Conservation (phyloP, 257 asterid species). For the Nicotiana attenuata region DNA sequence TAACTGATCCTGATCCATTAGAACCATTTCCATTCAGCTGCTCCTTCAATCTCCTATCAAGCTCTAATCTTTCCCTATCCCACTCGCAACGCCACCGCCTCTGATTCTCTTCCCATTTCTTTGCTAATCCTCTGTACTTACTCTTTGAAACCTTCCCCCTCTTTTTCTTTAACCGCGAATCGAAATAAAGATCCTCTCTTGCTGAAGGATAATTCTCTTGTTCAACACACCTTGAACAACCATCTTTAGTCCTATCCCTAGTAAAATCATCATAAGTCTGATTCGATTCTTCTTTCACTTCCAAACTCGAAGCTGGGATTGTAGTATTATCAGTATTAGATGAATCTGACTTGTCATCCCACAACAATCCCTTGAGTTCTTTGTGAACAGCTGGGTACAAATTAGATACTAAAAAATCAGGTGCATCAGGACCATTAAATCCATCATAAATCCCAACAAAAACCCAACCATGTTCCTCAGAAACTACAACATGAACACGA, state of each 20-base stretch:
- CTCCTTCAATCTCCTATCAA: constrained; percentile 68
- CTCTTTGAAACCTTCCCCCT: constrained; percentile 35
- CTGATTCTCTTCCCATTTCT: constrained; percentile 87
- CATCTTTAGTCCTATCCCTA: constrained; percentile 51
- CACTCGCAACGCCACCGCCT: constrained; percentile 88
- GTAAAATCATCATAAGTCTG: constrained; percentile 23
- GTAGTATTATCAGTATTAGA: constrained; percentile 1
- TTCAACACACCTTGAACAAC: constrained; percentile 57
- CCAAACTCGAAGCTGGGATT: constrained; percentile 10
- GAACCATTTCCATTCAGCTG: constrained; percentile 39
- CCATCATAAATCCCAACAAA: constrained; percentile 97
- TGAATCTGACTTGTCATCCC: constrained; percentile 69
- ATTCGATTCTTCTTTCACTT: constrained; percentile 13
- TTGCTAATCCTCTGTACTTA: constrained; percentile 49
- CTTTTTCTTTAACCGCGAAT: constrained; percentile 29
- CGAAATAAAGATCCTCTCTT: constrained; percentile 26
- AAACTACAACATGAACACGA: constrained; percentile 91
- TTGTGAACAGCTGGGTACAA: constrained; percentile 76
- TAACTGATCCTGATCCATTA: constrained; percentile 29
- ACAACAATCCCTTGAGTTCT: constrained; percentile 76
- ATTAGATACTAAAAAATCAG: constrained; percentile 77
- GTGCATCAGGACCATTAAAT: constrained; percentile 92
- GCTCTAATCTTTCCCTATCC: constrained; percentile 91
- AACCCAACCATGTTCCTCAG: constrained; percentile 94
- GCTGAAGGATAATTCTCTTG: constrained; percentile 50